Base-by-base conservation (phyloP, 257 asterid genomes). In the Ocimum tenuiflorum region DNA sequence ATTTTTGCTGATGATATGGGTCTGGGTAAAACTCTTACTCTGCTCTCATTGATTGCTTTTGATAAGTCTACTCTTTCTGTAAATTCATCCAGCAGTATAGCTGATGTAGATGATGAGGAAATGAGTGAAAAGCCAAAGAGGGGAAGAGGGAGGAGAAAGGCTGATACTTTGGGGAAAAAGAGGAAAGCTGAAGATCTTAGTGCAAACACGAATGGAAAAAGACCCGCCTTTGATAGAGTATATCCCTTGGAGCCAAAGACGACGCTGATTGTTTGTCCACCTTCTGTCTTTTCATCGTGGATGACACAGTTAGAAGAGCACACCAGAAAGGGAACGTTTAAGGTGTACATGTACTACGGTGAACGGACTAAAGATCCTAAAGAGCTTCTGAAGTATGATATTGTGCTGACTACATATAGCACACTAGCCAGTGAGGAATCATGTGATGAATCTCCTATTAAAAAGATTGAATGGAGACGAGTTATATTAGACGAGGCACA, bases 1-100 rank as follows among this genome's bases (percentile, higher is more conserved):
- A 86, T 91, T 64, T 88, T 88, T 43, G 96, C 97, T 9, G 97
- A 91, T 72, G 96, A 88, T 53, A 91, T 91, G 97, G 97, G 97
- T 38, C 75, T 88, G 73, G 97, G 96, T 0, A 91, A 91, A 74
- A 88, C 96, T 13, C 95, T 91, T 19, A 81, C 97, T 0, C 68
- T 91, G 29, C 92, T 91, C 47, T 91, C 97, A 8, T 58, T 91
- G 76, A 79, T 91, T 60, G 94, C 95, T 36, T 76, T 80, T 43
- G 97, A 91, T 72, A 91, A 82, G 76, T 63, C 68, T 24, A 46
- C n/a, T n/a, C n/a, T n/a, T n/a, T n/a, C 49, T 56, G 47, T 36
- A 48, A 59, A 76, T 19, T 27, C 76, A 19, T 69, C 78, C 60
- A 77, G 63, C 39, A 24, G 67, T 68, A 49, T 60, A 18, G 75